Conservation (phyloP, 164 flowering plant genomes). For the Protea cynaroides region DNA sequence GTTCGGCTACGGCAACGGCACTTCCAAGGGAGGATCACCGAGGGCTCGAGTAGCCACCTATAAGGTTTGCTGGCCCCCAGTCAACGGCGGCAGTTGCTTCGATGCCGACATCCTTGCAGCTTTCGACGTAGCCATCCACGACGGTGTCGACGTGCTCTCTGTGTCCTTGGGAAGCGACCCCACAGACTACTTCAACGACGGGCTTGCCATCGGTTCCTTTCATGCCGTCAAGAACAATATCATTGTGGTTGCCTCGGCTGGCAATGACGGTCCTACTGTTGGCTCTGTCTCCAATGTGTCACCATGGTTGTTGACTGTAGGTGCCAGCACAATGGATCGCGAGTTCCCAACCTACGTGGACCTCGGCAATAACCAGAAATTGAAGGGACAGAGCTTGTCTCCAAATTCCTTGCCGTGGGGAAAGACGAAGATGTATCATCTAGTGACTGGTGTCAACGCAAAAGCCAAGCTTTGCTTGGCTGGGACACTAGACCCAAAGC, state of each 20-base stretch:
- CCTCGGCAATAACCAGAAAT: constrained; percentile 35
- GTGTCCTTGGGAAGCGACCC: constrained; percentile 39
- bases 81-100: constrained; percentile 22
- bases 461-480: constrained; percentile 34
- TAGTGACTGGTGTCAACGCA: constrained; percentile 30
- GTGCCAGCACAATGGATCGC: constrained; percentile 63
- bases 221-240: constrained; percentile 60
- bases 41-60: constrained; percentile 22
- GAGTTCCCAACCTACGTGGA: constrained; percentile 29
- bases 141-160: constrained; percentile 51
- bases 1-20: constrained; percentile 15
- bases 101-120: constrained; percentile 50
- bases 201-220: constrained; percentile 54
- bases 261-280: constrained; percentile 44
- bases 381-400: constrained; percentile 50
- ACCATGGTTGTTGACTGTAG: constrained; percentile 71
- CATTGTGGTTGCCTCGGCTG: constrained; percentile 51
- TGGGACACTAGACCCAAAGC: constrained; percentile 12
- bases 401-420: constrained; percentile 19
- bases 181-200: constrained; percentile 31
- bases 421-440: constrained; percentile 35
- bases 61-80: constrained; percentile 19
- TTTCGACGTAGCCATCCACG: constrained; percentile 46
- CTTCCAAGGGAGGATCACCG: constrained; percentile 22
- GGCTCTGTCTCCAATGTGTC: constrained; percentile 41